Conservation (phyloP, 495 filamentous ascomycete genomes). For the Oidiodendron maius region DNA sequence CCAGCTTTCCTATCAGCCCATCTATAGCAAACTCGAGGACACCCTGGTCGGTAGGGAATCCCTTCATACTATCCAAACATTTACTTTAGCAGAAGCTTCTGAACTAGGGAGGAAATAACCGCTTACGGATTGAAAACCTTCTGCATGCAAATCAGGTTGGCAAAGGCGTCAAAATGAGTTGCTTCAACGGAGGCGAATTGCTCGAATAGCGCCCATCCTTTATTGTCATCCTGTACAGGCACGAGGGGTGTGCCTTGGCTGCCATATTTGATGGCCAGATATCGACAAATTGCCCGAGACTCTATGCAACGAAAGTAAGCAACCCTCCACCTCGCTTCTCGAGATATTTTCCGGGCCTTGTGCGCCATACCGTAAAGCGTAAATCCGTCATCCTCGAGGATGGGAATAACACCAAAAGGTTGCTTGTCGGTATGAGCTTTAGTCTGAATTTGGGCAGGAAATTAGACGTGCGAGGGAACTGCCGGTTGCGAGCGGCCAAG, state of each 20-base stretch:
- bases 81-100: background rate
- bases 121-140: background rate
- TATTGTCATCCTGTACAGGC: background rate
- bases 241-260: background rate
- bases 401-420: slow-evolving; percentile 1
- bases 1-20: background rate
- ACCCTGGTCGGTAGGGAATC: background rate
- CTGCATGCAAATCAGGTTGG: background rate
- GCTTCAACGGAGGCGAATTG: background rate
- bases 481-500: too few relatives aligned
- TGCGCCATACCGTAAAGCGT: background rate
- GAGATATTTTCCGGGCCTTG: background rate
- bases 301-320: background rate
- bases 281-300: background rate
- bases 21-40: background rate
- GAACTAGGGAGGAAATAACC: background rate
- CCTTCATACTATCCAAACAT: background rate
- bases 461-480: background rate
- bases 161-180: background rate
- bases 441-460: background rate
- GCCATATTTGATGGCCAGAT: background rate
- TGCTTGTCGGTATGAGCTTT: background rate
- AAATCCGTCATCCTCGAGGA: slow-evolving; percentile 1
- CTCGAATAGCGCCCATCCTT: background rate
- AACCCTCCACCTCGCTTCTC: too few relatives aligned